phyloP scores from a whole-genome alignment of 2,329 filamentous ascomycete species.

The Cyphellophora attinorum region DNA sequence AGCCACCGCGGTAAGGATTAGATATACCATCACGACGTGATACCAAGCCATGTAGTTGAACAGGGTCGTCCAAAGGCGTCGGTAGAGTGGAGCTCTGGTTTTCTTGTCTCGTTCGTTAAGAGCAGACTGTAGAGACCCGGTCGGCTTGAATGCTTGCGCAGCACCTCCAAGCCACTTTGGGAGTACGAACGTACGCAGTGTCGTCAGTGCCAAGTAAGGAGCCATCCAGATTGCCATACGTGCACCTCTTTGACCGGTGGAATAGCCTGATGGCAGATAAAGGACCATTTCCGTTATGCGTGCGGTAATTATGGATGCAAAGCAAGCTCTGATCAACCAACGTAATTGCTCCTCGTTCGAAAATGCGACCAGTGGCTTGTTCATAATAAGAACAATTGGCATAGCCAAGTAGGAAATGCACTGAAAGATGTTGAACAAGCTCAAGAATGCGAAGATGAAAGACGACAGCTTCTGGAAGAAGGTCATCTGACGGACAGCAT shows the following conservation, averaged over 20 bases:
- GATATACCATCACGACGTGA: slow-evolving; percentile 46
- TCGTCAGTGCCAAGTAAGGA: slow-evolving; percentile 49
- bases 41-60: slow-evolving; percentile 48
- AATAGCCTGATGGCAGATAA: slow-evolving; percentile 51
- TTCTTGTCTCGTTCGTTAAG: slow-evolving; percentile 48
- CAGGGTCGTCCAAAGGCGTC: slow-evolving; percentile 45
- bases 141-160: slow-evolving; percentile 50
- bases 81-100: slow-evolving; percentile 33
- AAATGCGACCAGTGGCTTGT: slow-evolving; percentile 49
- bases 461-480: slow-evolving; percentile 50
- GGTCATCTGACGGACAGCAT: slow-evolving; percentile 43
- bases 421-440: slow-evolving; percentile 47
- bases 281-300: slow-evolving; percentile 49
- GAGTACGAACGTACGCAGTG: slow-evolving; percentile 49
- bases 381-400: slow-evolving; percentile 49
- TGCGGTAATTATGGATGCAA: slow-evolving; percentile 41
- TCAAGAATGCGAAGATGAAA: slow-evolving; percentile 47
- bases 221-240: slow-evolving; percentile 55
- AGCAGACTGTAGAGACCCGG: slow-evolving; percentile 46
- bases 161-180: slow-evolving; percentile 52
- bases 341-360: slow-evolving; percentile 43
- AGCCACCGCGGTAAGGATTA: slow-evolving; percentile 42
- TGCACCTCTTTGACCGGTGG: slow-evolving; percentile 48
- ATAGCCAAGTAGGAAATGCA: slow-evolving; percentile 48
- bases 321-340: slow-evolving; percentile 49